phyloP scores from a whole-genome alignment of 768 basidiomycete species.

The Mrakia blollopis region DNA sequence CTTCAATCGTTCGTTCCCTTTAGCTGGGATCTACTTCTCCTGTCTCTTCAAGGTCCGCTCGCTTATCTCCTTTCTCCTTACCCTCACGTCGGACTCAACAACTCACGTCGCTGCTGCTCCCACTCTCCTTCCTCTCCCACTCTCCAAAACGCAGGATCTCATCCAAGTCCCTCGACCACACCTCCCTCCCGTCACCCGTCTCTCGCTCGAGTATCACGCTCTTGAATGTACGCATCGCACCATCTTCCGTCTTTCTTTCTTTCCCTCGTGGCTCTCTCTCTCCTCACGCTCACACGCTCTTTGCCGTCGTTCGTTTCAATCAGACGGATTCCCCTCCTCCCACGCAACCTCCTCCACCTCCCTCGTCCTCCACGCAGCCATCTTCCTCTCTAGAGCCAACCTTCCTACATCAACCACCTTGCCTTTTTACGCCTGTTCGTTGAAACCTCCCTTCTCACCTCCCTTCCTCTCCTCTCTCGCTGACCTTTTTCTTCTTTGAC shows the following conservation, averaged over 20 bases:
- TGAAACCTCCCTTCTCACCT: not conserved
- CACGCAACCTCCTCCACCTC: conserved; percentile 84
- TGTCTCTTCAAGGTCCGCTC: conserved; percentile 58
- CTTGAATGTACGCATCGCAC: conserved; percentile 18
- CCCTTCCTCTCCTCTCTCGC: not conserved
- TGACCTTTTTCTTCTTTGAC: not conserved
- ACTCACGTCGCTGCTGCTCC: not conserved
- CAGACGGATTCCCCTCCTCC: conserved; percentile 92
- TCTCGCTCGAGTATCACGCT: conserved; percentile 46
- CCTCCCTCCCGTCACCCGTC: conserved; percentile 81
- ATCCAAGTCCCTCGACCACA: conserved; percentile 86
- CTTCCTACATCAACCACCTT: not conserved
- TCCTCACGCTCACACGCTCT: conserved; percentile 20
- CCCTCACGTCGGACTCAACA: not conserved
- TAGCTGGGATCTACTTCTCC: conserved; percentile 76
- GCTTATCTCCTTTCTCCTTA: not conserved
- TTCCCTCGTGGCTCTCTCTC: conserved; percentile 41
- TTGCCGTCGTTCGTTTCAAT: conserved; percentile 71
- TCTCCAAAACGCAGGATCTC: conserved; percentile 59
- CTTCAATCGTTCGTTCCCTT: not conserved
- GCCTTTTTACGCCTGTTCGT: not conserved
- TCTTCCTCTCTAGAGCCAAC: conserved; percentile 20
- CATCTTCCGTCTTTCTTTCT: conserved; percentile 38
- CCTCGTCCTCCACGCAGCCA: conserved; percentile 71
- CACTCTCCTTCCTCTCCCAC: conserved; percentile 8